Conservation (phyloP, 345 rosid species). For the Streptanthus diversifolius region DNA sequence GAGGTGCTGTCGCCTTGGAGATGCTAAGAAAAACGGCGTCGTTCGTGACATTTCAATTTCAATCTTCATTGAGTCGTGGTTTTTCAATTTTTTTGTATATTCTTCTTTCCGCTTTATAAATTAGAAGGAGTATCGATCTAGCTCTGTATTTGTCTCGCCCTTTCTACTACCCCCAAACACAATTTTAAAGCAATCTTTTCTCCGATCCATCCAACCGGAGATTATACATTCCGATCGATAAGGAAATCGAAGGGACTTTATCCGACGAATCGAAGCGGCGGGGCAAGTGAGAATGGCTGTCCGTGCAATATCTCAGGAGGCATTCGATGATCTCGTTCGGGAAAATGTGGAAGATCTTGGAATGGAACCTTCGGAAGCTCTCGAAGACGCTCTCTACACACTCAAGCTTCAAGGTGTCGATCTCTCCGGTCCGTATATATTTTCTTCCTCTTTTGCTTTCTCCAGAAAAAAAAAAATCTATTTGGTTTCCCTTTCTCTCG, state of each 20-base stretch:
- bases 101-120: neutral
- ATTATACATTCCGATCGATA: neutral
- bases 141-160: neutral
- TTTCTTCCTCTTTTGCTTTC: constrained; percentile 3
- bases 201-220: neutral
- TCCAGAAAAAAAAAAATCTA: neutral
- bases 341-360: constrained; percentile 88
- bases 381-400: constrained; percentile 78
- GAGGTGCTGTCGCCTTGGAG: too few species aligned
- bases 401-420: constrained; percentile 90
- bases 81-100: neutral
- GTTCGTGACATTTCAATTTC: too few species aligned
- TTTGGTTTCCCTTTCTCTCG: neutral
- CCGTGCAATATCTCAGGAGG: constrained; percentile 79
- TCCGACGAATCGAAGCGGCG: constrained; percentile 34
- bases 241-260: neutral
- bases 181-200: neutral
- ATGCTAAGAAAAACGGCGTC: neutral
- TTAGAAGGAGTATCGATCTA: neutral
- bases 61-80: neutral
- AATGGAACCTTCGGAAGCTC: constrained; percentile 88
- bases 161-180: neutral
- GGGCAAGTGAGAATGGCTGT: constrained; percentile 45
- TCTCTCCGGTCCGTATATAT: constrained; percentile 56
- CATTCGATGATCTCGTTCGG: constrained; percentile 76